Evolutionary conservation across 2,329 filamentous ascomycete species (phyloP), one percentile per base, ranked within the genome.

Genomic region (Fusarium penzigii): DNA sequence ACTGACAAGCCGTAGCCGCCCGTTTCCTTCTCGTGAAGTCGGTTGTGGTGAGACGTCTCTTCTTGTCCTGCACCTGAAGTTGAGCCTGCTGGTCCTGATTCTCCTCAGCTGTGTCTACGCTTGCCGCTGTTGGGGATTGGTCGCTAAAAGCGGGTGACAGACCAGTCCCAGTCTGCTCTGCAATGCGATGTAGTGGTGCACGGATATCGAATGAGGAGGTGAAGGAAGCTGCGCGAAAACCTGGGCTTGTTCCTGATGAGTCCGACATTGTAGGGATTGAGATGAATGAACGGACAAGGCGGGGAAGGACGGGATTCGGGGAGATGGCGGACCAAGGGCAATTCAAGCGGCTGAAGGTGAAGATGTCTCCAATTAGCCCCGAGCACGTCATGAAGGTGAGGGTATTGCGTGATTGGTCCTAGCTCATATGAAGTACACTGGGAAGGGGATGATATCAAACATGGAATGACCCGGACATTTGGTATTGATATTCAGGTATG

Each of bases 11-110:
- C 6, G 48, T 53, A 1, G 46, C 49, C 9, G 49, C 53, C 6
- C 55, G 48, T 42, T 58, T 58, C 36, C 55, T 46, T 12, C 53
- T 45, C 3, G 55, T 56, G n/a, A 56, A 58, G 20, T 53, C 49
- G 17, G 38, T 39, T 17, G 53, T 56, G 4, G 49, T 41, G 1
- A 53, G 47, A 12, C 44, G 48, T 16, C 55, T 42, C 17, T 52
- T 52, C 41, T 55, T 52, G 13, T 32, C 36, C 1, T 29, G 36
- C 0, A 17, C 39, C 5, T 43, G 46, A 17, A 40, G 16, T 2
- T 25, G 42, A 10, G 9, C 39, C 13, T 43, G 43, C 3, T 6
- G 39, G 9, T 39, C 41, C n/a, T 43, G 20, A 4, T 2, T n/a
- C 25, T 32, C 39, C 4, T 42, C 54, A 12, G 29, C 17, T 14